phyloP scores from a whole-genome alignment of 2,329 filamentous ascomycete genomes.

The Fusarium floridanum region DNA sequence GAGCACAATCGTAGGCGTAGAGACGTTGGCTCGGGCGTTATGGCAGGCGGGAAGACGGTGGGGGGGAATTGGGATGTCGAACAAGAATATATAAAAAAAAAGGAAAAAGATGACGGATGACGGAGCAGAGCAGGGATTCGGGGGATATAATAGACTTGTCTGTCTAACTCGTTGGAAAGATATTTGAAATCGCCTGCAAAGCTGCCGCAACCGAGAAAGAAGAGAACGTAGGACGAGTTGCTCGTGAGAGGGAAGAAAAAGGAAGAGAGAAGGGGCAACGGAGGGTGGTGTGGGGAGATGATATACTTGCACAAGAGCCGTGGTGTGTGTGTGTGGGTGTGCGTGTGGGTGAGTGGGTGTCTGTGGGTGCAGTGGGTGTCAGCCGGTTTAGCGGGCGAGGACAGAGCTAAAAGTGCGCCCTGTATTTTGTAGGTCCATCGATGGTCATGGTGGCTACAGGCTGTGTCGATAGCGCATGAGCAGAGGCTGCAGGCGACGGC shows the following conservation, averaged over 20 bases:
- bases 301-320: conserved; percentile 37
- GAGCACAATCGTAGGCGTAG: conserved; percentile 8
- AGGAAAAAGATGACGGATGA: conserved; percentile 62
- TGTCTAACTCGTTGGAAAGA: conserved; percentile 24
- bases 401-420: conserved; percentile 35
- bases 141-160: conserved; percentile 19
- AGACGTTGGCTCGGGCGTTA: conserved; percentile 18
- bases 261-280: conserved; percentile 59
- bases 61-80: conserved; percentile 28
- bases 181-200: conserved; percentile 68
- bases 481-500: conserved; percentile 34
- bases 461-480: conserved; percentile 33
- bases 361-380: conserved; percentile 6
- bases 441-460: conserved; percentile 28
- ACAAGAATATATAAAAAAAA: conserved; percentile 58
- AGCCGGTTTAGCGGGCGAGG: conserved; percentile 9
- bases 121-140: conserved; percentile 58
- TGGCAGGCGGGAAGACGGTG: conserved; percentile 29
- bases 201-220: conserved; percentile 68
- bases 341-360: conserved; percentile 17
- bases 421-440: conserved; percentile 19
- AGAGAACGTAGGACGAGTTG: conserved; percentile 69
- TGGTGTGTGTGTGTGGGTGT: not conserved
- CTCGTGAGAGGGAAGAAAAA: conserved; percentile 63
- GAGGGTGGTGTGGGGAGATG: conserved; percentile 58